These are phyloP conservation scores for Penicilliopsis zonata DNA, from an alignment of 495 filamentous ascomycete species.

Conservation along the genomic window DNA sequence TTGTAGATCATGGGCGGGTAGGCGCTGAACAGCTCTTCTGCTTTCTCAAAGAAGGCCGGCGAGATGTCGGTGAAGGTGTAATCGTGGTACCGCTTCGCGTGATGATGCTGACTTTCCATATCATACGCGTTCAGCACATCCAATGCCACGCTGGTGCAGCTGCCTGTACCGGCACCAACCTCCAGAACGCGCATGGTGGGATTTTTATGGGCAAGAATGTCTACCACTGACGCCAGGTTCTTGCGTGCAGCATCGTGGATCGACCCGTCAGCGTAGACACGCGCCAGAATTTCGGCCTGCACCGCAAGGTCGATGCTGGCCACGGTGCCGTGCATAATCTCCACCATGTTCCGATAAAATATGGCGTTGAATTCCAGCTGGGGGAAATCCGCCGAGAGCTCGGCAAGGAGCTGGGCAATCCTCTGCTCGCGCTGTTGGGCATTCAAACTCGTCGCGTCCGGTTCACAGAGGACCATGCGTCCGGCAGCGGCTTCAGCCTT, in stretches of 20 bases:
- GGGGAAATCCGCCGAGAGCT: not conserved
- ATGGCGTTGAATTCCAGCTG: not conserved
- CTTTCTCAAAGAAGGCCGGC: constrained; percentile 36
- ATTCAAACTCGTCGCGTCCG: not conserved
- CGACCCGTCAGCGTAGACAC: not conserved
- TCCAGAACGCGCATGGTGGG: constrained; percentile 31
- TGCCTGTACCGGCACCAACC: constrained; percentile 35
- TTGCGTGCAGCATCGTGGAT: not conserved
- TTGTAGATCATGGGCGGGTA: constrained; percentile 28
- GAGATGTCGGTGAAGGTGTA: constrained; percentile 31
- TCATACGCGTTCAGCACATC: constrained; percentile 13
- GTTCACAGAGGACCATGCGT: not conserved
- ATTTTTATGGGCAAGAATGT: constrained; percentile 6
- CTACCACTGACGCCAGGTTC: not conserved
- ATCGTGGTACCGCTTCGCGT: not conserved
- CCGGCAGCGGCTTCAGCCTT: not conserved
- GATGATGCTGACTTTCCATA: not conserved
- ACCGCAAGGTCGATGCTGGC: not conserved
- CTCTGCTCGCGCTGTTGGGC: not conserved
- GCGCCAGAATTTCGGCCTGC: not conserved
- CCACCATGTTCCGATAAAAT: not conserved
- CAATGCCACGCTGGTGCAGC: constrained; percentile 12
- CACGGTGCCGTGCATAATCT: not conserved
- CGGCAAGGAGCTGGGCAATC: not conserved
- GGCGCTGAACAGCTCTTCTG: constrained; percentile 27